Conservation (phyloP, 2,329 filamentous ascomycete genomes). For the Alternaria ethzedia region DNA sequence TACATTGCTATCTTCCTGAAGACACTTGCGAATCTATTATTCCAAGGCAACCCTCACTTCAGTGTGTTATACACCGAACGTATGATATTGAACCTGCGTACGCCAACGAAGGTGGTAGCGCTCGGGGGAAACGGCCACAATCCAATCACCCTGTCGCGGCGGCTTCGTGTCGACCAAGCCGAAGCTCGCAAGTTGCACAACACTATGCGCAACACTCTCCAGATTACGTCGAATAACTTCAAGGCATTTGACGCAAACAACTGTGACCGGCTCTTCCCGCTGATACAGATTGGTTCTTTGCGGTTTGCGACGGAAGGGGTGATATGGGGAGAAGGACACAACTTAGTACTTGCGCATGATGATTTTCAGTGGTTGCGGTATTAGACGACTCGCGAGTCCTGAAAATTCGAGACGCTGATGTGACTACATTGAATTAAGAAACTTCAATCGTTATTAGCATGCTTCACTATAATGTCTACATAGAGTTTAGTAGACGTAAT, state of each 20-base stretch:
- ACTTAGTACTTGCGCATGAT: constrained; percentile 36
- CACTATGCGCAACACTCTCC: constrained; percentile 36
- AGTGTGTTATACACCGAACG: constrained; percentile 34
- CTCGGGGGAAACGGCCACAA: constrained; percentile 18
- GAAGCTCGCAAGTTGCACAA: constrained; percentile 28
- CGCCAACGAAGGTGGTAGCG: constrained; percentile 29
- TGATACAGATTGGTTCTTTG: constrained; percentile 38
- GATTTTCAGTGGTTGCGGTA: constrained; percentile 41
- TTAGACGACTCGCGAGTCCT: constrained; percentile 5
- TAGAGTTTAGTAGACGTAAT: background rate
- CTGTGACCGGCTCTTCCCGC: constrained; percentile 31
- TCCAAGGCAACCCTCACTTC: constrained; percentile 25
- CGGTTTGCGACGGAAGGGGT: constrained; percentile 34
- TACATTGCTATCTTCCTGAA: constrained; percentile 42
- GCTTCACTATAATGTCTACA: background rate
- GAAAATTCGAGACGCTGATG: background rate
- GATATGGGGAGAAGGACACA: constrained; percentile 39
- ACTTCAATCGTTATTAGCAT: background rate
- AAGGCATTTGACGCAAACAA: constrained; percentile 31
- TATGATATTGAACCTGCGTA: constrained; percentile 38
- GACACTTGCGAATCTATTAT: constrained; percentile 32
- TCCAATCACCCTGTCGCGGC: constrained; percentile 18
- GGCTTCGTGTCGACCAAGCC: constrained; percentile 25
- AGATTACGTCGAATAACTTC: constrained; percentile 35
- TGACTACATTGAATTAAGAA: no score